phyloP scores from a whole-genome alignment of 805 yeast genomes.

The Starmerella floris region DNA sequence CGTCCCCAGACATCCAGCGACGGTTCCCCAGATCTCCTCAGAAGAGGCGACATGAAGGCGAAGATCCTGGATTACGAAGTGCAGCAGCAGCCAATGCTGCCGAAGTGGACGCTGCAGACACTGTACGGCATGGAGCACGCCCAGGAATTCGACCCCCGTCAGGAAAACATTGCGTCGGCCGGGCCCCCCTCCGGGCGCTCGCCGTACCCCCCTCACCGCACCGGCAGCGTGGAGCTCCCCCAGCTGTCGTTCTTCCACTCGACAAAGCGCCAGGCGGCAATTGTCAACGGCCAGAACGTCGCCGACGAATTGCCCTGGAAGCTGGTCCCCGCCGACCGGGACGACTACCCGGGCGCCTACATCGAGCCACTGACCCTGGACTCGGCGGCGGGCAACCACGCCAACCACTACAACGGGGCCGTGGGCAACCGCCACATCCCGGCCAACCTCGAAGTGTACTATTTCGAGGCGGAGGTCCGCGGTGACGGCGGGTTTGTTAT shows the following conservation, averaged over 20 bases:
- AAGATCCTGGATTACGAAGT: background rate
- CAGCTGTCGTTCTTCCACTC: background rate
- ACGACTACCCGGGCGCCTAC: background rate
- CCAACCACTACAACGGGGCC: background rate
- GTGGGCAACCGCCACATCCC: constrained; percentile 2
- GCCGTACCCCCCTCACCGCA: background rate
- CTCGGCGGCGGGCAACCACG: background rate
- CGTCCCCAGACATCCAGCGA: too few species aligned
- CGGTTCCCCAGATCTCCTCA: too few species aligned
- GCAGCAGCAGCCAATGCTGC: constrained; percentile 1
- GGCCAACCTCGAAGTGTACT: background rate
- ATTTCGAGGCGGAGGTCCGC: constrained; percentile 1
- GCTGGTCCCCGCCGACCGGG: background rate
- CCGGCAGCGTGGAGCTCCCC: background rate
- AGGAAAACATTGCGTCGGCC: background rate
- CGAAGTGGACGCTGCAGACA: background rate
- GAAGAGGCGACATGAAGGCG: background rate
- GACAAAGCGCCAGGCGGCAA: background rate
- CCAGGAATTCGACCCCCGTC: background rate
- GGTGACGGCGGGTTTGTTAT: background rate
- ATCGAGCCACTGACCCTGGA: background rate
- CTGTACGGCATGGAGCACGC: background rate
- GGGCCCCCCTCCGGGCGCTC: background rate
- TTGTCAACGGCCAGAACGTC: background rate
- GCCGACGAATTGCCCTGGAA: constrained; percentile 1